Evolutionary conservation across 352 stramenopile species (phyloP), one percentile per base, ranked within the genome.

Genomic region (Pythium aphanidermatum): DNA sequence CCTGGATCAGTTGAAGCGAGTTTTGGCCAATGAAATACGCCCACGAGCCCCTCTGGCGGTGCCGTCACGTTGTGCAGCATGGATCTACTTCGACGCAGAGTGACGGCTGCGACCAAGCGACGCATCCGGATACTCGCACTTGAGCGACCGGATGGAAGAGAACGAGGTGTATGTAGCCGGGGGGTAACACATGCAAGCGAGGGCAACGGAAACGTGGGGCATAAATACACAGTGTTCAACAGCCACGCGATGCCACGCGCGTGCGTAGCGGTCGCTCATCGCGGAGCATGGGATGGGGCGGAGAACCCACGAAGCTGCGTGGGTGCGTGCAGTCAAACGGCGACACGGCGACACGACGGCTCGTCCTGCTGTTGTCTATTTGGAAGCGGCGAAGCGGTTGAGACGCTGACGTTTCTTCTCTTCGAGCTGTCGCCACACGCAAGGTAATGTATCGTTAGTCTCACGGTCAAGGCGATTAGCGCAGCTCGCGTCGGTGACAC

Each of bases 321-420:
- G 13, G 28, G 8, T 8, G 8, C 28, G 28, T 13, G 3, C 23
- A 17, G 34, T 25, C 16, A 12, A 16, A 24, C 9, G 8, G 8
- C 28, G 28, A 8, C 13, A 32, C 25, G 24, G 34, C 38, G 24
- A 46, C n/a, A n/a, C n/a, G n/a, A n/a, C n/a, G n/a, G n/a, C n/a
- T n/a, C n/a, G n/a, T n/a, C n/a, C n/a, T n/a, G n/a, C 36, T 9
- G 17, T 9, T 25, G 11, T 53, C 46, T 62, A 62, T 41, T 56
- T 57, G 54, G 54, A 36, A 3, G 20, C 43, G 11, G 27, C 52
- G 50, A 92, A 92, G 37, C 79, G 76, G 51, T 88, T 68, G 57
- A 73, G 44, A 37, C 79, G 79, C 69, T 84, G 74, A 67, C 67
- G 67, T 61, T 75, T 75, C 63, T 89, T 88, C 49, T 85, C 76